Conservation (phyloP, 1,139 yeast genomes). For the Yamadazyma sp. region DNA sequence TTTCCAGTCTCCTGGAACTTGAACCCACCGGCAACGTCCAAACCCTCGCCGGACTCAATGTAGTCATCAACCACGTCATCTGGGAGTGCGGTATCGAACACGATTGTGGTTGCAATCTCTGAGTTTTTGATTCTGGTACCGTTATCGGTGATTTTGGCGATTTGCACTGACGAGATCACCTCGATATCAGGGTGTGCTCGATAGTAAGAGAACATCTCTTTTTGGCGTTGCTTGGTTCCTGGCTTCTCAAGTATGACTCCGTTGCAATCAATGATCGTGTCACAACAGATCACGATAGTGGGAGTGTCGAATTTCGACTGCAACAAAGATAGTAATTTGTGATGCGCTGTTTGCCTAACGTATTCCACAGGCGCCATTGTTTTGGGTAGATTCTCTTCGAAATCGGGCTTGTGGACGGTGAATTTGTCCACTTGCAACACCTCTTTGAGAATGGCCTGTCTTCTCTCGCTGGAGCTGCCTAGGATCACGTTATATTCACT, state of each 20-base stretch:
- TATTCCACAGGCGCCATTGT: conserved; percentile 55
- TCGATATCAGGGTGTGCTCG: conserved; percentile 42
- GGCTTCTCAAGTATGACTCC: conserved; percentile 81
- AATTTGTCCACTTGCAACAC: conserved; percentile 61
- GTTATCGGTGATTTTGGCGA: conserved; percentile 34
- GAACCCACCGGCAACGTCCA: conserved; percentile 90
- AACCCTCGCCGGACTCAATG: conserved; percentile 71
- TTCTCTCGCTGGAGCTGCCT: conserved; percentile 84
- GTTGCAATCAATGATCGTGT: conserved; percentile 71
- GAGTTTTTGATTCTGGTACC: conserved; percentile 6
- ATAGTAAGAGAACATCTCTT: conserved; percentile 50
- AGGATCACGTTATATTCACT: conserved; percentile 34
- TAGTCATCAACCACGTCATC: conserved; percentile 59
- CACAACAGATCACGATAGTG: conserved; percentile 67
- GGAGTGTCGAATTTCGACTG: conserved; percentile 10
- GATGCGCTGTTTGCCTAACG: conserved; percentile 67
- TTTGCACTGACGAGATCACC: conserved; percentile 70
- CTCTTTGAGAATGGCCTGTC: conserved; percentile 60
- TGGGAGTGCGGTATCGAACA: conserved; percentile 37
- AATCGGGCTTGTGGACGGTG: conserved; percentile 54
- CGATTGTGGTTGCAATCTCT: conserved; percentile 26
- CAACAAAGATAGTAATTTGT: conserved; percentile 45
- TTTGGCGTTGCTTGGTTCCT: conserved; percentile 35
- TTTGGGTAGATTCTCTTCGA: conserved; percentile 75
- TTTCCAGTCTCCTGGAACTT: conserved; percentile 77